Conservation (phyloP, 352 stramenopile species). For the Pythium brachiatum region DNA sequence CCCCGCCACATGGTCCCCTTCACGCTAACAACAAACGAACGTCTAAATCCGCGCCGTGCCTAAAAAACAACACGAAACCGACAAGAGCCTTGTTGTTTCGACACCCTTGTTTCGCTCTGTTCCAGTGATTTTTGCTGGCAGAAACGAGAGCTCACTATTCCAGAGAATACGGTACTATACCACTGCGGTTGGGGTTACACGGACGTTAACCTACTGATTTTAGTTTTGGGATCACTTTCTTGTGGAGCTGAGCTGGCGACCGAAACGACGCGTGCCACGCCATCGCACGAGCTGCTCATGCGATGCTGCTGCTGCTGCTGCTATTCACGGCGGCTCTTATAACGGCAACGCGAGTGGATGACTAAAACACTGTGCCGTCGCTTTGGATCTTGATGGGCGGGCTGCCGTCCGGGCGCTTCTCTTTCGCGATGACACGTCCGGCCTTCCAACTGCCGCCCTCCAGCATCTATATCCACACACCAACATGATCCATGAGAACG, state of each 20-base stretch:
- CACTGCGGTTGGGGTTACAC: not conserved
- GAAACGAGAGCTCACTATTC: not conserved
- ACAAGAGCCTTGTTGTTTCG: not conserved
- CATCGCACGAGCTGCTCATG: not conserved
- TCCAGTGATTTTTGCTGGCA: conserved; percentile 1
- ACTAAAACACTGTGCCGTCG: conserved; percentile 84
- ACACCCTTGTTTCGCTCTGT: not conserved
- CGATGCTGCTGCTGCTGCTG: not conserved
- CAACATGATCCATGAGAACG: conserved; percentile 1
- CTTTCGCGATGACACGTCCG: conserved; percentile 75
- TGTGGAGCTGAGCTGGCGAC: not conserved
- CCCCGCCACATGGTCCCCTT: not conserved
- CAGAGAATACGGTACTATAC: not conserved
- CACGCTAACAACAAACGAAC: not conserved
- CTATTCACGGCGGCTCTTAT: not conserved
- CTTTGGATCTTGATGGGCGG: conserved; percentile 86
- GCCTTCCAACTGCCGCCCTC: conserved; percentile 87
- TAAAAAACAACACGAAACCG: conserved; percentile 12
- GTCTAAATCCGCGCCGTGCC: not conserved
- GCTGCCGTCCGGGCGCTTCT: conserved; percentile 61
- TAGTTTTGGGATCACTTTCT: not conserved
- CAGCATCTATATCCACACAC: conserved; percentile 47
- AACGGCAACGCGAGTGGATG: not conserved
- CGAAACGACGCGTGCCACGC: not conserved
- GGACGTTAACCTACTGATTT: not conserved